phyloP scores from a whole-genome alignment of 257 asterid genomes.

The Euphrasia confusa region DNA sequence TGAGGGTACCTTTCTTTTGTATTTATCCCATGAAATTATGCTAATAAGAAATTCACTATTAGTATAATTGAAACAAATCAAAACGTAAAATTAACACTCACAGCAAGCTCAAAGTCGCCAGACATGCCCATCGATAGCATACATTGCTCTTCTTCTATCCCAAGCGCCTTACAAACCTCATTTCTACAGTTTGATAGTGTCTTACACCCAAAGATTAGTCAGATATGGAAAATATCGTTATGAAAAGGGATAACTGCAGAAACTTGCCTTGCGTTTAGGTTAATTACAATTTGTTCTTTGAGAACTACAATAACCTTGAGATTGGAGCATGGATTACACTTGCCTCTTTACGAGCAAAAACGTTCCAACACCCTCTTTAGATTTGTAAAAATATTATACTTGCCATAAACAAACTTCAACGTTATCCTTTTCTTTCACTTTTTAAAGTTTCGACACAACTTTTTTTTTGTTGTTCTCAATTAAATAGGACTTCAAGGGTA shows the following conservation, averaged over 20 bases:
- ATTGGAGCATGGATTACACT: too few relatives aligned
- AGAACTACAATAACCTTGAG: too few relatives aligned
- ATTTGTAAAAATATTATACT: too few relatives aligned
- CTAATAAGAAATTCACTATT: background rate
- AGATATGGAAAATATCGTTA: slow-evolving; percentile 22
- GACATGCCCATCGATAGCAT: slow-evolving; percentile 99
- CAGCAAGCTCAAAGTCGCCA: slow-evolving; percentile 94
- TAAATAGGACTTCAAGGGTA: too few relatives aligned
- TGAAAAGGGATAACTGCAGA: background rate
- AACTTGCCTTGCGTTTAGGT: too few relatives aligned
- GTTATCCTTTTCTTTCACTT: too few relatives aligned
- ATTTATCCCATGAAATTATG: background rate
- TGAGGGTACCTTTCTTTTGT: background rate
- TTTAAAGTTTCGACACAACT: too few relatives aligned
- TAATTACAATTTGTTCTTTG: too few relatives aligned
- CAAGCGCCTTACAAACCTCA: slow-evolving; percentile 74
- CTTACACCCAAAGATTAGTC: slow-evolving; percentile 36
- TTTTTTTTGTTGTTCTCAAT: too few relatives aligned
- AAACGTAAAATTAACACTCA: slow-evolving; percentile 34
- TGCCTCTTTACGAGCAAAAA: too few relatives aligned
- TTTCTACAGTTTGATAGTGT: slow-evolving; percentile 72
- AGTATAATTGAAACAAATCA: background rate
- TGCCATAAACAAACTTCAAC: too few relatives aligned
- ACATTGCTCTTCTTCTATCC: slow-evolving; percentile 62
- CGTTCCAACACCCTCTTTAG: too few relatives aligned